Evolutionary conservation across 2,329 filamentous ascomycete genomes (phyloP).

Genomic region (Cadophora gregata): DNA sequence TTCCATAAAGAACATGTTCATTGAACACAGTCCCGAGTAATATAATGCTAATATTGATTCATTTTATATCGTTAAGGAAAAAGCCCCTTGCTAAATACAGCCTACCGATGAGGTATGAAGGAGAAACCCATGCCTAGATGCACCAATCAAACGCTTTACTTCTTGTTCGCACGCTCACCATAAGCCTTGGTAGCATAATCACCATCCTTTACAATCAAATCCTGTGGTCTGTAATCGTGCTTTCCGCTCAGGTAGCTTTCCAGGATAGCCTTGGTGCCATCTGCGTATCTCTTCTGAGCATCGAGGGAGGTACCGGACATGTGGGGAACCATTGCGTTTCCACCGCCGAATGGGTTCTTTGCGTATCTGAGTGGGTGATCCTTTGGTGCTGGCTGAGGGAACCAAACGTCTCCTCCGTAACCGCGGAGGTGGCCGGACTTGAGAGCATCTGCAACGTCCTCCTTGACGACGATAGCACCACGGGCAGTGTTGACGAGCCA

Average conservation of each 20-base stretch:
- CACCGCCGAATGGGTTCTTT: conserved; percentile 93
- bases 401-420: conserved; percentile 89
- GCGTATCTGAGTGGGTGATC: conserved; percentile 93
- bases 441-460: conserved; percentile 94
- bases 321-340: conserved; percentile 98
- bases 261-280: conserved; percentile 87
- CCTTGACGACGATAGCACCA: conserved; percentile 98
- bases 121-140: background rate
- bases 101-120: conserved; percentile 12
- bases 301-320: conserved; percentile 99
- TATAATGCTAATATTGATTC: conserved; percentile 6
- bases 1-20: no score
- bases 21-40: no score
- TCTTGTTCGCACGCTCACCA: conserved; percentile 40
- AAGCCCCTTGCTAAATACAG: conserved; percentile 10
- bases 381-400: conserved; percentile 90
- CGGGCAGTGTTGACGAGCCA: conserved; percentile 99
- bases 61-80: conserved; percentile 1
- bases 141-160: background rate
- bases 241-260: conserved; percentile 88
- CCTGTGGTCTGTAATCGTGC: conserved; percentile 86
- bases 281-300: conserved; percentile 90
- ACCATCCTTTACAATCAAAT: conserved; percentile 87
- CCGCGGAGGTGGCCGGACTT: conserved; percentile 89
- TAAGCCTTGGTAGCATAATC: conserved; percentile 88